Base-by-base conservation (phyloP, 1,284 basidiomycete genomes). In the Sporisorium graminicola region DNA sequence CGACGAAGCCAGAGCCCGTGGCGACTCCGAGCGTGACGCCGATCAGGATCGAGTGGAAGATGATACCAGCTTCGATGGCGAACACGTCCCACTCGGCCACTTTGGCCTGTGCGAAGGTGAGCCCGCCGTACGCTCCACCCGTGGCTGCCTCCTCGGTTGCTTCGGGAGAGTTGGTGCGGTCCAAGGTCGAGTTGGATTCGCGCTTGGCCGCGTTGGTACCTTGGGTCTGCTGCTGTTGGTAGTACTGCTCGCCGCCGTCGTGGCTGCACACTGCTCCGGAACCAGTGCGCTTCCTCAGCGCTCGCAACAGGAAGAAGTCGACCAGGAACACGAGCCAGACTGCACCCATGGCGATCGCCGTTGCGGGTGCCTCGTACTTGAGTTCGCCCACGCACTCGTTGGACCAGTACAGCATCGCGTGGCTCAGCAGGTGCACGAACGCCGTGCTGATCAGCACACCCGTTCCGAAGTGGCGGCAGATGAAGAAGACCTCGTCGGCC, bases 361-460 rank as follows among this genome's bases (percentile, higher is more conserved):
- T 82, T 0, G 85, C 85, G 0, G 86, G 85, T 0, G 87, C 82
- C 47, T 88, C 87, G 74, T 86, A 88, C 3, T 61, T 66, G 5
- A 88, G 78, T 18, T 86, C 80, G 1, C 87, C 71, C 24, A 88
- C 68, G 68, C 88, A 88, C n/a, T 86, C 81, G 77, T 86, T 87
- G 57, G 65, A 62, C 40, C 77, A 64, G 33, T 74, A 73, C 68
- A 87, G 66, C 64, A 88, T 87, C 1, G 86, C 84, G 70, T 88
- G 87, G 71, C 82, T 86, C 0, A 88, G 80, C 0, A 88, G 80
- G 61, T 88, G 88, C 26, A 86, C 85, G 62, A 88, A 88, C 0
- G 87, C 87, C 0, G 87, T 88, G 5, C 84, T 82, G 40, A 88
- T 72, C 69, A 88, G 87, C 63, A 88, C 82, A 26, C 88, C 88